Conservation (phyloP, 495 filamentous ascomycete genomes). For the Neurospora terricola region DNA sequence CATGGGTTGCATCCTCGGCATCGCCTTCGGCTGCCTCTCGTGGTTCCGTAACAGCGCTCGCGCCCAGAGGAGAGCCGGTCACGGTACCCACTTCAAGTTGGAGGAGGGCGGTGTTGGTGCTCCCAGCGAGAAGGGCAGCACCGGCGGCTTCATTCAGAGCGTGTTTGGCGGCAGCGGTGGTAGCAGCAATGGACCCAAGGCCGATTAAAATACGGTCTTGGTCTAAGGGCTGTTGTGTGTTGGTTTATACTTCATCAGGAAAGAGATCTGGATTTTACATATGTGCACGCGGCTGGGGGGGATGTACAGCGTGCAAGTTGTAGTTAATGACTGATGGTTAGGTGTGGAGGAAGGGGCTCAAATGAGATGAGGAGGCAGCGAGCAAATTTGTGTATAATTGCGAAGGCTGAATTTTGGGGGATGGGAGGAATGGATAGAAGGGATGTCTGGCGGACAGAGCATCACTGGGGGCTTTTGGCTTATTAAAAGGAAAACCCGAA, state of each 20-base stretch:
- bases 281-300: background rate
- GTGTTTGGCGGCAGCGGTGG: background rate
- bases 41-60: slow-evolving; percentile 8
- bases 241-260: background rate
- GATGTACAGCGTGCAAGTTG: background rate
- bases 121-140: background rate
- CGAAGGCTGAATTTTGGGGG: background rate
- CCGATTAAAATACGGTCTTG: slow-evolving; percentile 1
- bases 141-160: background rate
- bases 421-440: background rate
- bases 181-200: slow-evolving; percentile 5
- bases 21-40: slow-evolving; percentile 31
- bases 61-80: background rate
- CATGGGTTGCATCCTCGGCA: slow-evolving; percentile 48
- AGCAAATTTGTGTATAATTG: background rate
- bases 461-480: background rate
- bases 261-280: background rate
- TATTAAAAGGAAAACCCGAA: background rate
- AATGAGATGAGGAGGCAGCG: too few species aligned
- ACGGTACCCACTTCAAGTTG: slow-evolving; percentile 5
- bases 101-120: slow-evolving; percentile 3
- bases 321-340: background rate
- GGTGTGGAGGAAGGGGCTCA: background rate
- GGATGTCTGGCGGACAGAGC: background rate
- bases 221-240: background rate